These are phyloP conservation scores for Penicillium sp. DNA, from an alignment of 2,329 filamentous ascomycete genomes.

Conservation along the genomic window DNA sequence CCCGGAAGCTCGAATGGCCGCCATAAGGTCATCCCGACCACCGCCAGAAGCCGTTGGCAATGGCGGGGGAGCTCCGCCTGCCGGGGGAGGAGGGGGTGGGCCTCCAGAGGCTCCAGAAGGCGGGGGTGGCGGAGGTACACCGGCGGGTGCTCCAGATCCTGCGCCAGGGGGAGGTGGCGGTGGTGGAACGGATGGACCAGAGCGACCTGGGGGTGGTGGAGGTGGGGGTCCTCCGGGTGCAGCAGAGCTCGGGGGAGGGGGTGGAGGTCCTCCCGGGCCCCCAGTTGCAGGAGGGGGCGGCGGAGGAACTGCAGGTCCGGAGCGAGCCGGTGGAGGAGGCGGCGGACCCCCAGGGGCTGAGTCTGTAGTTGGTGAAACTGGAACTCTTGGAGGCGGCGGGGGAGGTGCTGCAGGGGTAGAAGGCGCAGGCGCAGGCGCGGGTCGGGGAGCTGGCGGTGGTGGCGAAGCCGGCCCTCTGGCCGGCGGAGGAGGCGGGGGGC, in stretches of 20 bases:
- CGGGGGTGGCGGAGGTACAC: constrained; percentile 34
- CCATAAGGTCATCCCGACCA: constrained; percentile 42
- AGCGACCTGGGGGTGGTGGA: constrained; percentile 31
- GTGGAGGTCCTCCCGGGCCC: constrained; percentile 26
- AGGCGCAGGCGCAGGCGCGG: constrained; percentile 26
- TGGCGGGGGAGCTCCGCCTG: constrained; percentile 41
- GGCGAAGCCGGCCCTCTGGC: constrained; percentile 45
- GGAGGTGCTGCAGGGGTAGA: constrained; percentile 36
- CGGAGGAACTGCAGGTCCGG: constrained; percentile 45
- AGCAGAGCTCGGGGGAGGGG: constrained; percentile 23
- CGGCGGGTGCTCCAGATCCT: constrained; percentile 33
- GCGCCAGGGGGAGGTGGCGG: constrained; percentile 40
- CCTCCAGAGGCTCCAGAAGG: constrained; percentile 42
- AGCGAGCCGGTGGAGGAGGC: constrained; percentile 45
- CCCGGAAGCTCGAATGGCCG: constrained; percentile 51
- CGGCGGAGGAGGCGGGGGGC: constrained; percentile 55
- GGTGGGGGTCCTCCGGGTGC: constrained; percentile 28
- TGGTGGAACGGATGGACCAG: constrained; percentile 20
- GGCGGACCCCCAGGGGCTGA: constrained; percentile 31
- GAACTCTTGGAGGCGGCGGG: constrained; percentile 41
- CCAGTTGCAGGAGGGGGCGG: constrained; percentile 32
- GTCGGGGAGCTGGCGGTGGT: constrained; percentile 32
- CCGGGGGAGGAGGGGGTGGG: constrained; percentile 49
- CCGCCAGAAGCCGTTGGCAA: constrained; percentile 33
- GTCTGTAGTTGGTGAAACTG: constrained; percentile 25